Evolutionary conservation across 2,329 filamentous ascomycete genomes (phyloP), one percentile per base, ranked within the genome.

Genomic region (Xylaria sp.): DNA sequence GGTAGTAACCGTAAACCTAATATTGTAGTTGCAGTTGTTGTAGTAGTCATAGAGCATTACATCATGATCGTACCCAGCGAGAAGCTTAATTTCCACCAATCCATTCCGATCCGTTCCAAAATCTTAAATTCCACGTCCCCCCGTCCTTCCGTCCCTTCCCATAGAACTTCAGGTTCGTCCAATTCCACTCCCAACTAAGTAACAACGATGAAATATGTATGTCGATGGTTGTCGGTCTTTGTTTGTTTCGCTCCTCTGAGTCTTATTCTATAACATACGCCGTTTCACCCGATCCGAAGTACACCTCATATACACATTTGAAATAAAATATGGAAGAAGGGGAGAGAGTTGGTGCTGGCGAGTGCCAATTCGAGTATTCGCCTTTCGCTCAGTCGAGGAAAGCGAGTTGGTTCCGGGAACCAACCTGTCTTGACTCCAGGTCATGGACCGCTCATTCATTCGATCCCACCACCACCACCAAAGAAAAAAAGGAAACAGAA

Each of bases 271-370:
- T 69, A 54, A 51, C 34, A 61, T 69, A 54, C 55, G 39, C 46
- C 51, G 41, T 37, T 31, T 18, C 12, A 48, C 59, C 62, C 63
- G 60, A 70, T 52, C 57, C 23, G 52, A 69, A 65, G 31, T 51
- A 63, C 55, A 44, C 60, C 67, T 54, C 68, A 62, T 70, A 65
- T 62, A 69, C 61, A 66, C 50, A 60, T 48, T 59, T 51, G 20
- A 34, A 59, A 48, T 23, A 46, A 25, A 6, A 25, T 41, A 39
- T 18, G 15, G 28, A 52, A 37, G 52, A 18, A 7, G 51, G 51
- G 34, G 7, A 8, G 34, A 9, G 28, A 52, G 13, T 12, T 28
- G 23, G 23, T 18, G 10, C 12, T 13, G 15, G 23, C 23, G 2
- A 10, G n/a, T 8, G 23, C n/a, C 4, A 52, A 52, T 15, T 31